Evolutionary conservation across 192 early-diverging fungal species (phyloP).

Genomic region (Radiomyces spectabilis): DNA sequence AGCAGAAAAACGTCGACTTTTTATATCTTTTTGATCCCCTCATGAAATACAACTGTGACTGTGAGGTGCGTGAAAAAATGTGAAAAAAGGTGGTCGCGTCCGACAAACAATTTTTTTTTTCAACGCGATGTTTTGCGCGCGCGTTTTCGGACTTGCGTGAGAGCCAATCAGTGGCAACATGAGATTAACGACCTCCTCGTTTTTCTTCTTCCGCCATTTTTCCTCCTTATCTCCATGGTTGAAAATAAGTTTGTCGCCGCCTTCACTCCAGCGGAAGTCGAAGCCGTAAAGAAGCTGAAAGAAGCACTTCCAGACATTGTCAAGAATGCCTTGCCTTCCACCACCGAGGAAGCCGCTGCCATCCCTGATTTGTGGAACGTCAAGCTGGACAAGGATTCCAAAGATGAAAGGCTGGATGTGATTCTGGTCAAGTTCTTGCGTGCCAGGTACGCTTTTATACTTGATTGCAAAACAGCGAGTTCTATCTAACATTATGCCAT

Average conservation of each 20-base stretch:
- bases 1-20: no score
- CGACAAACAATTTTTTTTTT: no score
- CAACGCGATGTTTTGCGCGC: no score
- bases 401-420: constrained; percentile 45
- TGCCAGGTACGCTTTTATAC: constrained; percentile 30
- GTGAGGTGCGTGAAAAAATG: neutral
- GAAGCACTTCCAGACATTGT: constrained; percentile 35
- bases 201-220: neutral
- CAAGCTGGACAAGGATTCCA: constrained; percentile 26
- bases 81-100: neutral
- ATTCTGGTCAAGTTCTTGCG: constrained; percentile 50
- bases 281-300: constrained; percentile 36
- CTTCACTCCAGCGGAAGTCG: constrained; percentile 29
- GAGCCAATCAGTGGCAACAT: neutral
- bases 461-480: neutral
- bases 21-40: no score
- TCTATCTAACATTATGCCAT: no score
- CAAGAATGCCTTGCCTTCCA: constrained; percentile 7
- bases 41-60: no score
- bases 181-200: neutral
- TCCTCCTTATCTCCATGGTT: neutral
- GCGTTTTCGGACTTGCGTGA: no score
- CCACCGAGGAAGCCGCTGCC: no score
- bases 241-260: constrained; percentile 16
- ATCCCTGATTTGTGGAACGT: constrained; percentile 44